Evolutionary conservation across 495 filamentous ascomycete genomes (phyloP).

Genomic region (Neurospora sp.): DNA sequence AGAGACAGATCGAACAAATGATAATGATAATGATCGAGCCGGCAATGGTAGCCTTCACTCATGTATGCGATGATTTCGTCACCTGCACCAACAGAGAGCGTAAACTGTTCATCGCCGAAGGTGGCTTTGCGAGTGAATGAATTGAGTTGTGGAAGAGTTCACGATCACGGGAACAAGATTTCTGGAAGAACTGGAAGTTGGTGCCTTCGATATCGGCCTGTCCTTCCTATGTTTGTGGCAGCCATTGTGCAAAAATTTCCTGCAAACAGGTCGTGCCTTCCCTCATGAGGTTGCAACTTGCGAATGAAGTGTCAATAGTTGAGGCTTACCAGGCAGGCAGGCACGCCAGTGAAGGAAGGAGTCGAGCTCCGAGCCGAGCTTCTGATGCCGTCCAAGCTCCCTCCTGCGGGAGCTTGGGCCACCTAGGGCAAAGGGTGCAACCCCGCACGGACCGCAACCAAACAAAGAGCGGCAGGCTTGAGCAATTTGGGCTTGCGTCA

Average conservation of each 20-base stretch:
- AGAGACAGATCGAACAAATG: background rate
- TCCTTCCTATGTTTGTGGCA: background rate
- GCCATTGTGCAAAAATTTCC: background rate
- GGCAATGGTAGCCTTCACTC: background rate
- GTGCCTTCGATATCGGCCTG: background rate
- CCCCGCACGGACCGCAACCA: background rate
- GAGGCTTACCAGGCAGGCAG: background rate
- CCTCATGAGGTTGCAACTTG: background rate
- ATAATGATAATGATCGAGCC: background rate
- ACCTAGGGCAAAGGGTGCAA: background rate
- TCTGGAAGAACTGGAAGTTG: background rate
- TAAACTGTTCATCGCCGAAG: background rate
- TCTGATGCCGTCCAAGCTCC: background rate
- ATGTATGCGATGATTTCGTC: background rate
- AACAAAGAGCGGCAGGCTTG: background rate
- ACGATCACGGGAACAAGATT: background rate
- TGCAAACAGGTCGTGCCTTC: background rate
- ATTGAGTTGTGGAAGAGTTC: background rate
- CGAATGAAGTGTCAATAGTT: background rate
- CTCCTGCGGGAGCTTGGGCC: slow-evolving; percentile 9
- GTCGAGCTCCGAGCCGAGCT: background rate
- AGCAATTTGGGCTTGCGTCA: slow-evolving; percentile 7
- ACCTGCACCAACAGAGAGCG: background rate
- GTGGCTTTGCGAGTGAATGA: background rate
- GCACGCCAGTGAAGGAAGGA: background rate